Evolutionary conservation across 1,284 basidiomycete species (phyloP).

Genomic region (Pseudozyma hubeiensis): DNA sequence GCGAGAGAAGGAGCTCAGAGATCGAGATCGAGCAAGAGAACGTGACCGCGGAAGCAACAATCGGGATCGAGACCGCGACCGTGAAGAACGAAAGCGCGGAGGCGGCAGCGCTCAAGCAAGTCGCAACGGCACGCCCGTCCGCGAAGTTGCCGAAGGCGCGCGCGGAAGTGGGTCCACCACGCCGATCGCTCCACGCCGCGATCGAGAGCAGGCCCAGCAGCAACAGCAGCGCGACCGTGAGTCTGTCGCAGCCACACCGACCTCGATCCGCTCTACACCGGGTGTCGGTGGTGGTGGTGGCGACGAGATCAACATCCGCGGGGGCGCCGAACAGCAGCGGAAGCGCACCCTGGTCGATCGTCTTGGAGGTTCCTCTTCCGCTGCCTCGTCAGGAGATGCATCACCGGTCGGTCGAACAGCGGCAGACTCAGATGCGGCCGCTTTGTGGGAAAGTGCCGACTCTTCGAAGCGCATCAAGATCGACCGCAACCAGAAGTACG

Average conservation of each 20-base stretch:
- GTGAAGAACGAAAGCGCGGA: conserved; percentile 16
- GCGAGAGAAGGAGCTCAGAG: neutral
- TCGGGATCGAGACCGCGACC: conserved; percentile 19
- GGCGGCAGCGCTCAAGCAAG: conserved; percentile 31
- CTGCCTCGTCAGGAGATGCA: conserved; percentile 13
- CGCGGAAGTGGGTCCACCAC: conserved; percentile 21
- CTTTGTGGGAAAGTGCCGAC: conserved; percentile 21
- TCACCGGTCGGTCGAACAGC: conserved; percentile 7
- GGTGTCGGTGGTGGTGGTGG: conserved; percentile 7
- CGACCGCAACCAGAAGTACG: conserved; percentile 32
- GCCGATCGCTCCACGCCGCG: conserved; percentile 25
- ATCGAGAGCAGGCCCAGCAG: conserved; percentile 30
- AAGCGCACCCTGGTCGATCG: conserved; percentile 42
- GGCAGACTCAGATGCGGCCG: conserved; percentile 2
- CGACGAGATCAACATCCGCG: conserved; percentile 29
- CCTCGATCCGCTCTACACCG: conserved; percentile 21
- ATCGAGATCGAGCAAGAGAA: conserved; percentile 8
- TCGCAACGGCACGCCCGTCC: conserved; percentile 30
- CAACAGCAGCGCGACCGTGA: conserved; percentile 10
- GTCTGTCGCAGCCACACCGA: conserved; percentile 16
- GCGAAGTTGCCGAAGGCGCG: conserved; percentile 12
- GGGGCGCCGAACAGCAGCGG: conserved; percentile 24
- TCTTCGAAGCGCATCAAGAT: conserved; percentile 33
- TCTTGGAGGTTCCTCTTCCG: conserved; percentile 16
- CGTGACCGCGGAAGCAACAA: conserved; percentile 13